phyloP scores from a whole-genome alignment of 352 stramenopile species.

The Pythium dissimile region DNA sequence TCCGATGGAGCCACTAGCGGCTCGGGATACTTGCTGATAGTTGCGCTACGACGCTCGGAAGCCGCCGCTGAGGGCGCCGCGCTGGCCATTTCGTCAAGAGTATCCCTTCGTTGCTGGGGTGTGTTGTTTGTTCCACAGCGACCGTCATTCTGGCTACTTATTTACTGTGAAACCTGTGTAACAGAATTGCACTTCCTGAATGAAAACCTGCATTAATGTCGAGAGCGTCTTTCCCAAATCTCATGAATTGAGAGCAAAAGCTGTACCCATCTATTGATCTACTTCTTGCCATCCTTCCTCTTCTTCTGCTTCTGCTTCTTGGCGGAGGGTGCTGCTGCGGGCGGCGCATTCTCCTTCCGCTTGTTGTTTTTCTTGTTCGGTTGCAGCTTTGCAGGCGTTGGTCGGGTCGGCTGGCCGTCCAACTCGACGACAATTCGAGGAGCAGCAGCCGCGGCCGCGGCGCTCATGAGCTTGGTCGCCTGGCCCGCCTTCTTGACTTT shows the following conservation, averaged over 20 bases:
- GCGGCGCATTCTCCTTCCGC: conserved; percentile 7
- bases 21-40: background rate
- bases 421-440: conserved; percentile 74
- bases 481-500: conserved; percentile 32
- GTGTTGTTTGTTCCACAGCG: too few species aligned
- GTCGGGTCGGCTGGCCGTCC: conserved; percentile 18
- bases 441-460: conserved; percentile 26
- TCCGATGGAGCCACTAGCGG: background rate
- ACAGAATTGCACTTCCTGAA: background rate
- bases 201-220: background rate
- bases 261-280: background rate
- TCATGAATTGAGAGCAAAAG: conserved; percentile 1
- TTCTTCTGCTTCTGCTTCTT: conserved; percentile 26
- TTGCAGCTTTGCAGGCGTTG: background rate
- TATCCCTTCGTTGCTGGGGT: conserved; percentile 3
- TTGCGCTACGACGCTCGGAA: background rate
- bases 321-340: too few species aligned
- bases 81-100: background rate
- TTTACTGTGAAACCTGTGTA: background rate
- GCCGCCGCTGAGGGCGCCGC: background rate
- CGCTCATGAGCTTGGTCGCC: conserved; percentile 8
- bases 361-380: conserved; percentile 8
- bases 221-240: background rate
- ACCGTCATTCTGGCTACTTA: background rate
- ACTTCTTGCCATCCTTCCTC: conserved; percentile 19